Evolutionary conservation across 306 rosid genomes (phyloP).

Genomic region (Mimosa bimucronata): DNA sequence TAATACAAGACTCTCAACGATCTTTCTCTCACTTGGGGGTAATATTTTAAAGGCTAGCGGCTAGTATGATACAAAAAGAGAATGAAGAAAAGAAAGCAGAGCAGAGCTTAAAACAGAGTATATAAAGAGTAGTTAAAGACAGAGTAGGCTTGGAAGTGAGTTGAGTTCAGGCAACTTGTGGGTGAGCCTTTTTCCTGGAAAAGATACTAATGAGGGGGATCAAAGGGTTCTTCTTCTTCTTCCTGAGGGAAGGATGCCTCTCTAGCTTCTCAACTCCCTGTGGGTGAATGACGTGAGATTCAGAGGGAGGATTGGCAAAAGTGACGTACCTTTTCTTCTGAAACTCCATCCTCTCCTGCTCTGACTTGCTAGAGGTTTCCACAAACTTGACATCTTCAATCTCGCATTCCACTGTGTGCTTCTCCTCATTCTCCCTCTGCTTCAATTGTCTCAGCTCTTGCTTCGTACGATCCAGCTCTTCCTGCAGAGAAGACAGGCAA

Average conservation of each 20-base stretch:
- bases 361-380: conserved; percentile 46
- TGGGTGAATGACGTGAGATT: conserved; percentile 49
- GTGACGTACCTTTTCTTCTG: conserved; percentile 93
- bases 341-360: conserved; percentile 56
- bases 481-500: conserved; percentile 68
- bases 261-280: conserved; percentile 60
- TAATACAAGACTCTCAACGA: conserved; percentile 13
- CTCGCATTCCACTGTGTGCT: conserved; percentile 42
- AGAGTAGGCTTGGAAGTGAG: background rate
- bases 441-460: conserved; percentile 63
- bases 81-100: conserved; percentile 23
- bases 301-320: conserved; percentile 74
- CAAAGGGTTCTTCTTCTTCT: conserved; percentile 71
- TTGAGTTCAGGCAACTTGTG: conserved; percentile 38
- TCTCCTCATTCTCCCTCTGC: conserved; percentile 51
- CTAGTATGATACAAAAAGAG: conserved; percentile 3
- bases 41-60: conserved; percentile 10
- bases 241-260: conserved; percentile 74
- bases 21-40: background rate
- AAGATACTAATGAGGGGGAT: conserved; percentile 70
- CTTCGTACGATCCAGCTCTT: conserved; percentile 76
- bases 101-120: conserved; percentile 1
- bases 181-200: conserved; percentile 66
- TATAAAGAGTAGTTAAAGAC: background rate
- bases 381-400: conserved; percentile 66